Base-by-base conservation (phyloP, 495 filamentous ascomycete species). In the Clavariopsis aquatica region DNA sequence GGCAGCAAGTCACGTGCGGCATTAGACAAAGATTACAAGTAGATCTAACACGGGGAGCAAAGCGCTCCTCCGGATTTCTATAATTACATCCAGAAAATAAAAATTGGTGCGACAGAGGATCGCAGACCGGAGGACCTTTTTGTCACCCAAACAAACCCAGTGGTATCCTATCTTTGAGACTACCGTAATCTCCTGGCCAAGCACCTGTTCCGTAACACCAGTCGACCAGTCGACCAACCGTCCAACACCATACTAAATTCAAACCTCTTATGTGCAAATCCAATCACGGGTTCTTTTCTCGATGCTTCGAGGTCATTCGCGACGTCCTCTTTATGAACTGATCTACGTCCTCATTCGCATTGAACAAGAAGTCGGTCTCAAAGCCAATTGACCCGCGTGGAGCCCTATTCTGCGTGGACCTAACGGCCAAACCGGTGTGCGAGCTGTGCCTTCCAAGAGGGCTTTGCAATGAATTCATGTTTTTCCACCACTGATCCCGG, bases 1-100 rank as follows among this genome's bases (percentile, higher is more conserved):
- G 54, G 62, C 58, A 31, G 58, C 52, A 52, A 56, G 38, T 69
- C 66, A 69, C 60, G 66, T 64, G 60, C 31, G 31, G 12, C 6
- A 34, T 34, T 5, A 12, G 31, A 34, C 31, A 34, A 34, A 34
- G 5, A 12, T n/a, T 43, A 43, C 15, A 43, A 43, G 13, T 43
- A n/a, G n/a, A n/a, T n/a, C n/a, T n/a, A n/a, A 36, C 6, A 36
- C 31, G 31, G 13, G 6, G 13, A 13, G 19, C 8, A 7, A 49
- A n/a, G 7, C 22, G 47, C 47, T 23, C 7, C 47, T 9, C 26
- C 26, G 6, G 12, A 43, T 19, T 36, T 56, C 13, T 56, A 19
- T n/a, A n/a, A n/a, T n/a, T n/a, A n/a, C n/a, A n/a, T n/a, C n/a
- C n/a, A n/a, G n/a, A n/a, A n/a, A n/a, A n/a, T n/a, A n/a, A n/a